phyloP scores from a whole-genome alignment of 2,329 filamentous ascomycete species.

The Talaromyces islandicus region DNA sequence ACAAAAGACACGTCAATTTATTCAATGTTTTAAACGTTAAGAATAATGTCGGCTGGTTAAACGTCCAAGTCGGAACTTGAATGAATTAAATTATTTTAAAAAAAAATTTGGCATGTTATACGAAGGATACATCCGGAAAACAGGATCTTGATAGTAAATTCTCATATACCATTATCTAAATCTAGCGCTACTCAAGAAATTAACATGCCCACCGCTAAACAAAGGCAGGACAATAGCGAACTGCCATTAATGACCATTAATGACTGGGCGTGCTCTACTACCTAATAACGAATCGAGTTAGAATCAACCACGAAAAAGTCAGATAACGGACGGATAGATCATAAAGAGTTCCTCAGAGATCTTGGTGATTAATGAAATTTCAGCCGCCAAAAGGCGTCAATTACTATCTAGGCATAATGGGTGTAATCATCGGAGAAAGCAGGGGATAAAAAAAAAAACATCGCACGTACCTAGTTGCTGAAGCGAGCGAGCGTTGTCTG shows the following conservation, averaged over 20 bases:
- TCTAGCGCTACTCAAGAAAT: background rate
- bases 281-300: background rate
- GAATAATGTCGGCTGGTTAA: too few species aligned
- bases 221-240: background rate
- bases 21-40: too few species aligned
- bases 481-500: background rate
- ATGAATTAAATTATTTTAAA: background rate
- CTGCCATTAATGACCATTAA: background rate
- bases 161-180: background rate
- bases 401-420: conserved; percentile 62
- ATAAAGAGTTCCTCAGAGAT: conserved; percentile 55
- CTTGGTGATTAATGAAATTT: conserved; percentile 58
- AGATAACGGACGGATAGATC: background rate
- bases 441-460: background rate
- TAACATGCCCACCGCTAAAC: background rate
- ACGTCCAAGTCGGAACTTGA: background rate
- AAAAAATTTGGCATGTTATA: background rate
- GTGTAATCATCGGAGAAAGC: conserved; percentile 60
- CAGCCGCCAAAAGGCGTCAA: conserved; percentile 54
- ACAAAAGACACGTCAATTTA: too few species aligned
- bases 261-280: background rate
- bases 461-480: conserved; percentile 21
- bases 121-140: background rate
- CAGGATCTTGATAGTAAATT: background rate
- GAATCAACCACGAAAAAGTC: background rate